Conservation (phyloP, 2,329 filamentous ascomycete species). For the Neocatenulostroma microsporum region DNA sequence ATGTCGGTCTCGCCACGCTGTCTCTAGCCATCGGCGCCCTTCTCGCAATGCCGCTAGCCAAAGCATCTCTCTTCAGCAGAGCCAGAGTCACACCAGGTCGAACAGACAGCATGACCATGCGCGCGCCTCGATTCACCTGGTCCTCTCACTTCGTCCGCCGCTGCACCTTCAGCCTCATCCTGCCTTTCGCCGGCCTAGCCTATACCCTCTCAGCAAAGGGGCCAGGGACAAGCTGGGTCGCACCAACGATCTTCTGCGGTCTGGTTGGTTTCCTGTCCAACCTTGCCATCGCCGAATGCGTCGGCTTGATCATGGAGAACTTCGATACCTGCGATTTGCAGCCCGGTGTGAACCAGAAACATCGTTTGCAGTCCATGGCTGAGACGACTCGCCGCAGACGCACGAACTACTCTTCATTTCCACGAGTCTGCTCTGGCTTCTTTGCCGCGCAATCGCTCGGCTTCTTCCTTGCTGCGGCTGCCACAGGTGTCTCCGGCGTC, state of each 20-base stretch:
- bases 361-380: constrained; percentile 40
- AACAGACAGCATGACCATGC: constrained; percentile 59
- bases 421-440: constrained; percentile 63
- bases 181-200: constrained; percentile 59
- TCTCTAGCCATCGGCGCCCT: constrained; percentile 61
- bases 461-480: constrained; percentile 60
- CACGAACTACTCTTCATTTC: constrained; percentile 70
- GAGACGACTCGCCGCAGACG: constrained; percentile 39
- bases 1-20: constrained; percentile 59
- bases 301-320: constrained; percentile 70
- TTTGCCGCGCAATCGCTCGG: constrained; percentile 62
- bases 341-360: constrained; percentile 54
- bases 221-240: constrained; percentile 50
- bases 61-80: constrained; percentile 61
- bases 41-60: constrained; percentile 64
- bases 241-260: constrained; percentile 59
- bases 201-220: constrained; percentile 62
- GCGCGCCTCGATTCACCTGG: constrained; percentile 54
- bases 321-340: constrained; percentile 76
- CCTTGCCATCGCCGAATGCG: constrained; percentile 67
- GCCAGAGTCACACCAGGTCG: constrained; percentile 52
- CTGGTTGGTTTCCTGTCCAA: constrained; percentile 63
- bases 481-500: constrained; percentile 59
- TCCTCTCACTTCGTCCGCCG: constrained; percentile 65
- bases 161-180: constrained; percentile 56